These are phyloP conservation scores for Moelleriella libera DNA, from an alignment of 2,329 filamentous ascomycete genomes.

Conservation along the genomic window DNA sequence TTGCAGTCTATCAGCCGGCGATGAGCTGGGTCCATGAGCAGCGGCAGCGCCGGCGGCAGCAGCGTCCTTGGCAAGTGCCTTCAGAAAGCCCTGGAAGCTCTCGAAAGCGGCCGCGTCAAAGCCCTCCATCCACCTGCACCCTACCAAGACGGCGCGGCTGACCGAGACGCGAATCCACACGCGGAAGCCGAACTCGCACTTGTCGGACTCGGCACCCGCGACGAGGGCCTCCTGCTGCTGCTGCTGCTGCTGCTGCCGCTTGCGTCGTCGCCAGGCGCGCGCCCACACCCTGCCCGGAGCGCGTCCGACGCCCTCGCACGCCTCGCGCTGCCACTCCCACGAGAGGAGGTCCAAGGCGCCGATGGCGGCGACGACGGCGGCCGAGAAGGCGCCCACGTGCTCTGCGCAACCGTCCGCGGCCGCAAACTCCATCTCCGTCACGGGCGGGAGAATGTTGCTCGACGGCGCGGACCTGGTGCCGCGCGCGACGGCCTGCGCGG, in stretches of 20 bases:
- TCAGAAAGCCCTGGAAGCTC: conserved; percentile 75
- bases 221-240: conserved; percentile 18
- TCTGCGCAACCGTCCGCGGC: conserved; percentile 28
- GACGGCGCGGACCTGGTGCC: conserved; percentile 24
- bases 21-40: no score
- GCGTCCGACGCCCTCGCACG: conserved; percentile 44
- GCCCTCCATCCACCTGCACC: conserved; percentile 55
- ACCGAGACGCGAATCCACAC: conserved; percentile 30
- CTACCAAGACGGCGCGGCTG: conserved; percentile 25
- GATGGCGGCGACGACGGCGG: conserved; percentile 30
- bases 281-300: conserved; percentile 66
- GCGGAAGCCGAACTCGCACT: conserved; percentile 37
- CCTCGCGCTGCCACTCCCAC: conserved; percentile 49
- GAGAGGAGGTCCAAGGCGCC: conserved; percentile 38
- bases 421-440: conserved; percentile 20
- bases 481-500: conserved; percentile 32
- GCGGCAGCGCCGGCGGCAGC: neutral
- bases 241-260: conserved; percentile 16
- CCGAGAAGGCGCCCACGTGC: conserved; percentile 22
- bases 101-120: conserved; percentile 62
- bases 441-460: conserved; percentile 26
- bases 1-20: no score
- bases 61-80: conserved; percentile 20
- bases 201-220: no score
- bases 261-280: conserved; percentile 50